Conservation (phyloP, 2,329 filamentous ascomycete genomes). For the Magnaporthales sp. region DNA sequence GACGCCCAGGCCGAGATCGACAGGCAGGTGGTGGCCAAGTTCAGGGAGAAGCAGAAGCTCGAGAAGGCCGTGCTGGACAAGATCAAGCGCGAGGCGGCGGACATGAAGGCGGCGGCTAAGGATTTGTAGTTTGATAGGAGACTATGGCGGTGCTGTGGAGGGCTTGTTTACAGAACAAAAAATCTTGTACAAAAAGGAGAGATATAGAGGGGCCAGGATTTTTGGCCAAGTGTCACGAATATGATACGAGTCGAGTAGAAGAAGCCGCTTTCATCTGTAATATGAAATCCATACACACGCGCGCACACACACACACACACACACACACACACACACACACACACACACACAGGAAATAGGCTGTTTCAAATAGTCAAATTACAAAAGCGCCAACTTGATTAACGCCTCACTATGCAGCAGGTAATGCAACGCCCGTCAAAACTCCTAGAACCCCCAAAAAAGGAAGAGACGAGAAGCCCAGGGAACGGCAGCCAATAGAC, state of each 20-base stretch:
- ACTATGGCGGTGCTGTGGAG: not conserved
- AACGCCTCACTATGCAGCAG: not conserved
- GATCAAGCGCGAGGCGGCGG: conserved; percentile 42
- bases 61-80: conserved; percentile 50
- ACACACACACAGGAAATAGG: not conserved
- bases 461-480: not conserved
- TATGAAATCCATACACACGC: not conserved
- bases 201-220: not conserved
- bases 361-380: not conserved
- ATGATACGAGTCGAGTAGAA: not conserved
- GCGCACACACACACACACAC: not conserved
- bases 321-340: not conserved
- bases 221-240: not conserved
- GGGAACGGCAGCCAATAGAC: not conserved
- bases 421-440: not conserved
- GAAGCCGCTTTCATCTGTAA: not conserved
- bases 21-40: conserved; percentile 41
- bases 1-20: conserved; percentile 43
- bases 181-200: not conserved
- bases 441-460: not conserved
- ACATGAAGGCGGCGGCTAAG: conserved; percentile 24
- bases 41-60: conserved; percentile 47
- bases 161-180: not conserved
- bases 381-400: not conserved
- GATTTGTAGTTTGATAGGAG: not conserved